These are phyloP conservation scores for Populus nigra DNA, from an alignment of 345 rosid species.

Conservation along the genomic window DNA sequence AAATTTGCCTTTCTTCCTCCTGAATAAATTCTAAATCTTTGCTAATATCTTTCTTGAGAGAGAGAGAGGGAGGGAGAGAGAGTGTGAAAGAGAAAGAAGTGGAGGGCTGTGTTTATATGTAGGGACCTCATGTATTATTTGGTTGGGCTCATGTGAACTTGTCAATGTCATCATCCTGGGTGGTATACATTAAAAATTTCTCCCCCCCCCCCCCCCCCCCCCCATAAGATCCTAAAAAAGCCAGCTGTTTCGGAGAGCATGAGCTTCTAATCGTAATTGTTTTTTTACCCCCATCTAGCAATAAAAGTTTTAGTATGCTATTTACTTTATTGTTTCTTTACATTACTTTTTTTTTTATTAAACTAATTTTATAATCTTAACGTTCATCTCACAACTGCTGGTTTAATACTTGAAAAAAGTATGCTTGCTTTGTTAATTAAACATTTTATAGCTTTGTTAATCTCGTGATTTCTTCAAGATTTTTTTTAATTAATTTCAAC, in stretches of 20 bases:
- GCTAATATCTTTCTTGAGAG: not conserved
- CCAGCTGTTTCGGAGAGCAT: constrained; percentile 37
- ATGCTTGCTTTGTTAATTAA: too few species aligned
- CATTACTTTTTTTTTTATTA: not conserved
- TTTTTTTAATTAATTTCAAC: too few species aligned
- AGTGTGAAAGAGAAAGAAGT: not conserved
- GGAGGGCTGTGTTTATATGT: constrained; percentile 19
- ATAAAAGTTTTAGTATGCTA: not conserved
- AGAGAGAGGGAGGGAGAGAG: not conserved
- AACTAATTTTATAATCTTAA: not conserved
- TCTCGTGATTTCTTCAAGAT: too few species aligned
- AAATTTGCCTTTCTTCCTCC: not conserved
- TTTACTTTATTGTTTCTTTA: not conserved
- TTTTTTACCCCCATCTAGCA: not conserved
- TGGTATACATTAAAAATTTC: constrained; percentile 20
- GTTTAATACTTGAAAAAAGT: too few species aligned
- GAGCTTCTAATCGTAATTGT: constrained; percentile 6
- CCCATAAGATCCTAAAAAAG: constrained; percentile 10
- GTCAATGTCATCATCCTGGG: constrained; percentile 39
- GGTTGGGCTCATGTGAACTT: constrained; percentile 60
- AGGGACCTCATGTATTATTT: constrained; percentile 55
- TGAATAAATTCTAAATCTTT: constrained; percentile 4
- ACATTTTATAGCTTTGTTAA: too few species aligned
- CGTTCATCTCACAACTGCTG: not conserved
- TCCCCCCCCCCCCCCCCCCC: not conserved